Base-by-base conservation (phyloP, 139 green algal species). In the Medakamo hakoo region DNA sequence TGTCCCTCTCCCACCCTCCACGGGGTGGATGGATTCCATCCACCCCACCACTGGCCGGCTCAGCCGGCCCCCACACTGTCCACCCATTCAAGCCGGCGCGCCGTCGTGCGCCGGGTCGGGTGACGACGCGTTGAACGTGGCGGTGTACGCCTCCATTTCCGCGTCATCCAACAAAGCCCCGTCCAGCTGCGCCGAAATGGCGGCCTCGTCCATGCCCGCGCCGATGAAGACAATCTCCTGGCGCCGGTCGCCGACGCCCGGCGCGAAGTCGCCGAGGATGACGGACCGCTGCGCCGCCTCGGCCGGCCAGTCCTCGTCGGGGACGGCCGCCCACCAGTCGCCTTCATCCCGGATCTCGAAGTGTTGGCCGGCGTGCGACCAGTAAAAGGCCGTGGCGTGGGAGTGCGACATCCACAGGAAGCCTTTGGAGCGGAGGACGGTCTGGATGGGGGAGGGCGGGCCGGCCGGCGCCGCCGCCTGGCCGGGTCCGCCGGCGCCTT, bases 191-290 rank as follows among this genome's bases (percentile, higher is more conserved):
- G 58, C 64, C 55, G 30, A 67, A 62, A 95, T 95, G 65, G 84
- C 80, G 24, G 58, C 69, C 63, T 89, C 65, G 48, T 92, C 73
- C 88, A 96, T 96, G 59, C 66, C 68, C 24, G 71, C 72, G 4
- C 83, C 89, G 60, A 96, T 96, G 78, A 96, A 96, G 18, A 96
- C 87, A 64, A 96, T 90, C 78, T 95, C 89, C 74, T 96, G 88
- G 23, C 87, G 78, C 27, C 89, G 65, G 76, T 96, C 89, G 3
- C 87, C 86, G 29, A 71, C 78, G 0, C 30, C 28, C 21, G 59
- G 23, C 57, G 86, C 77, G 68, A 90, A 89, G 66, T 94, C 86
- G 49, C 64, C 57, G 28, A 88, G 31, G 59, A 96, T 82, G 59
- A 84, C 69, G 20, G 68, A 9, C 18, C 21, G 18, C 18, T 20